Evolutionary conservation across 345 rosid species (phyloP), one percentile per base, ranked within the genome.

Genomic region (Pelargonium nanum): DNA sequence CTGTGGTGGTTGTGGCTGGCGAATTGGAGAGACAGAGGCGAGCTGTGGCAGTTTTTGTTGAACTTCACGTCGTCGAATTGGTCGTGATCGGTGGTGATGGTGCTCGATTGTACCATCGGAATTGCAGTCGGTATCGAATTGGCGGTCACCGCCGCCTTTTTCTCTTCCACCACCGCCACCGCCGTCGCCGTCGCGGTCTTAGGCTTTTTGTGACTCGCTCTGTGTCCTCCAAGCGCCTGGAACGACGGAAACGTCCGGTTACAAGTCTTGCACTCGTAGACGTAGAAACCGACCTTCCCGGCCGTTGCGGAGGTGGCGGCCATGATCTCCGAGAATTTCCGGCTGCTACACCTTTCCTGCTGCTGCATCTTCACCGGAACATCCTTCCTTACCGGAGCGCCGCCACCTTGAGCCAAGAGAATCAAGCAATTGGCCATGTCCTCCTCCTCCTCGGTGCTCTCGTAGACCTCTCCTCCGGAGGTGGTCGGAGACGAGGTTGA

Each of bases 211-310:
- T 94, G 99, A 65, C 99, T 87, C 0, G 99, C 96, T 53, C 95
- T 77, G 75, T 94, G 99, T 7, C 99, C 97, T 3, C 99, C 99
- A 6, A 94, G 76, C 13, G 99, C 97, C 74, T 94, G 99, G 61
- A 94, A 90, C 13, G 99, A 94, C 22, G 92, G 80, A 66, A 94
- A 94, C 16, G 78, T 77, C 21, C 99, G 79, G 72, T 77, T 81
- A 57, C 99, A 94, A 16, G 97, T 85, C 70, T 88, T 89, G 73
- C 99, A 94, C 78, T 94, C 95, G 59, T 90, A 88, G 8, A 83
- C 89, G 45, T 72, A 80, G 69, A 84, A 77, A 4, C 83, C 80
- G 5, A 80, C 72, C 76, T 72, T 76, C 71, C 48, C 77, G 1
- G 65, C 48, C 0, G 61, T 45, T 0, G 51, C 24, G 30, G 28